Conservation (phyloP, 1,139 yeast species). For the Lodderomyces orthopsilosis region DNA sequence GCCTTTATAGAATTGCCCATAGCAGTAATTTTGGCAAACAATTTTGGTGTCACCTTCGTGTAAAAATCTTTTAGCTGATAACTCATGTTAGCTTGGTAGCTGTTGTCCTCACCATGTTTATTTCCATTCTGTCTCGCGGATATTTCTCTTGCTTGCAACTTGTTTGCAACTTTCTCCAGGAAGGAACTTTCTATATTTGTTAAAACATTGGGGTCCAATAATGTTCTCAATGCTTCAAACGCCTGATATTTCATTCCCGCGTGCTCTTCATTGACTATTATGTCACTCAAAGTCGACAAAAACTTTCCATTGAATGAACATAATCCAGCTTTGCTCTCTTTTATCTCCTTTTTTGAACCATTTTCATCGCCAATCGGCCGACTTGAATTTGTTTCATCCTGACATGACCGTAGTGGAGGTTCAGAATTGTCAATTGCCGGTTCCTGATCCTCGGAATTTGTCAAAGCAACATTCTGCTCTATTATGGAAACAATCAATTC, state of each 20-base stretch:
- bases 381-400: not conserved
- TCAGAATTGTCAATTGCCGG: not conserved
- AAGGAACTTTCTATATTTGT: not conserved
- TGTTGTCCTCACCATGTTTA: not conserved
- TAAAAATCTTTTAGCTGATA: conserved; percentile 64
- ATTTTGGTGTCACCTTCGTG: conserved; percentile 53
- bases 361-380: not conserved
- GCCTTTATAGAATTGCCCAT: conserved; percentile 10
- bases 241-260: conserved; percentile 80
- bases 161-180: not conserved
- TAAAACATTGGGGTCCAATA: conserved; percentile 57
- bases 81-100: conserved; percentile 41
- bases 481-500: conserved; percentile 79
- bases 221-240: conserved; percentile 72
- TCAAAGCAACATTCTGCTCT: conserved; percentile 76
- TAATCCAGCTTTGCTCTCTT: not conserved
- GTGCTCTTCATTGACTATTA: conserved; percentile 61
- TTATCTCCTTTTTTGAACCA: not conserved
- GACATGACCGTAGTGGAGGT: not conserved
- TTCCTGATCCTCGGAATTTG: conserved; percentile 33
- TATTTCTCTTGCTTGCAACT: conserved; percentile 15
- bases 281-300: conserved; percentile 18
- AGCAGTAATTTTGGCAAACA: conserved; percentile 48
- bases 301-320: not conserved
- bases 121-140: not conserved